Evolutionary conservation across 139 green algal genomes (phyloP), one percentile per base, ranked within the genome.

Genomic region (Chlorella ohadii): DNA sequence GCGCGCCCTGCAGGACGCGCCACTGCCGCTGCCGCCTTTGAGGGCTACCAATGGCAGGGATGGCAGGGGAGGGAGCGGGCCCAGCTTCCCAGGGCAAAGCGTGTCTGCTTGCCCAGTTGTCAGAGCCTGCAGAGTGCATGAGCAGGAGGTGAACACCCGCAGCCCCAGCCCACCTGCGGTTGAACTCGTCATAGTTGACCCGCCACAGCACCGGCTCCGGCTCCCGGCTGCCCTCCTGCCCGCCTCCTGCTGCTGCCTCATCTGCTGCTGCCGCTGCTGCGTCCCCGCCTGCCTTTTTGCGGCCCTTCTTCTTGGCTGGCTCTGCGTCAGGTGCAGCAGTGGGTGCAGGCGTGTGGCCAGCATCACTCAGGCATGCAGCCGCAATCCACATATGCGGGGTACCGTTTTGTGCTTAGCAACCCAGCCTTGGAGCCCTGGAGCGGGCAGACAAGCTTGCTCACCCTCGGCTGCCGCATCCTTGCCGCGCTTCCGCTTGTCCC

Each of bases 131-230:
- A n/a, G n/a, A n/a, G n/a, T n/a, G n/a, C n/a, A n/a, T n/a, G n/a
- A n/a, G n/a, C n/a, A n/a, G n/a, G n/a, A 51, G 44, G 61, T 31
- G 23, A 31, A 19, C 15, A 56, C 19, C 38, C 39, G 39, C 38
- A 34, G 63, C 39, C 4, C 7, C n/a, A 22, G 55, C 51, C 72
- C 90, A 91, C 63, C 91, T 87, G 22, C 91, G 72, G 87, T 96
- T 96, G 86, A 95, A 94, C 87, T 95, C 92, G 39, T 95, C 91
- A 6, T 74, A 78, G 78, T 94, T 95, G 13, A 94, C 84, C 3
- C 90, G 79, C 90, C 91, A 94, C 73, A 94, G 89, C 36, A 94
- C 76, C 0, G 36, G 74, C 31, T 36, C 65, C 44, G 23, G 41
- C n/a, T 70, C 81, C 31, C 20, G 23, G 15, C 19, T 57, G n/a